A percentile compares a stretch with the other conserved stretches of the same genome.
These are phyloP conservation scores for Dillenia turbinata DNA, from an alignment of 164 flowering plant genomes.

Conservation along the genomic window DNA sequence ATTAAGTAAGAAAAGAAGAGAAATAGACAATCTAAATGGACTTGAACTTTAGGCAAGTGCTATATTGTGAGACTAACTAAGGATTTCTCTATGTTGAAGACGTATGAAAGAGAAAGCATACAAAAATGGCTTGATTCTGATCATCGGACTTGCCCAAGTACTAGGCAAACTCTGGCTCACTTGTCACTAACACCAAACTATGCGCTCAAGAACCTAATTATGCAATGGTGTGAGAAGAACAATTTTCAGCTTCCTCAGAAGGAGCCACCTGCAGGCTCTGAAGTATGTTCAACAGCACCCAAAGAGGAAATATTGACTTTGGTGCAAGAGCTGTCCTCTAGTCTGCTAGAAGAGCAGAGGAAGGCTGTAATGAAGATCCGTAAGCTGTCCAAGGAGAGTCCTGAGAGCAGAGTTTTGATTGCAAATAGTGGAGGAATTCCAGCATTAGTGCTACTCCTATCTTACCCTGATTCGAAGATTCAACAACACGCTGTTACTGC, in stretches of 20 bases:
- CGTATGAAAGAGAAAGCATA: slow-evolving; percentile 78
- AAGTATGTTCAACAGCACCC: slow-evolving; percentile 20
- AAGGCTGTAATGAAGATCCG: slow-evolving; percentile 58
- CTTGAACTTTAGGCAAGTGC: too few relatives aligned
- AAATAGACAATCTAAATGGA: too few relatives aligned
- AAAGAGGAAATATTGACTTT: slow-evolving; percentile 37
- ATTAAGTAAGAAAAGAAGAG: too few relatives aligned
- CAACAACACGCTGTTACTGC: slow-evolving; percentile 85
- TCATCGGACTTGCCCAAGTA: slow-evolving; percentile 80
- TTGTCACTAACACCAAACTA: slow-evolving; percentile 65
- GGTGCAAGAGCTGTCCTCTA: slow-evolving; percentile 51
- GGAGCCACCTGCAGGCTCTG: slow-evolving; percentile 15
- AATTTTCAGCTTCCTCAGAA: slow-evolving; percentile 46
- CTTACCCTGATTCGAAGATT: slow-evolving; percentile 63
- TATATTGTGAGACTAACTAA: too few relatives aligned
- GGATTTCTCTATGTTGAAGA: slow-evolving; percentile 24
- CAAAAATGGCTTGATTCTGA: slow-evolving; percentile 67
- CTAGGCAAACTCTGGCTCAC: slow-evolving; percentile 56
- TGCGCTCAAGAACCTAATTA: slow-evolving; percentile 73
- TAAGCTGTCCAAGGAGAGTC: slow-evolving; percentile 74
- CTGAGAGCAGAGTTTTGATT: slow-evolving; percentile 61
- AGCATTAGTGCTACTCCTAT: slow-evolving; percentile 50
- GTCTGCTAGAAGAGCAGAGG: slow-evolving; percentile 41
- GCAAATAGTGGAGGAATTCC: slow-evolving; percentile 65
- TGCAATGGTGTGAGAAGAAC: slow-evolving; percentile 76